Evolutionary conservation across 2,329 filamentous ascomycete genomes (phyloP).

Genomic region (Colletotrichum coccodes): DNA sequence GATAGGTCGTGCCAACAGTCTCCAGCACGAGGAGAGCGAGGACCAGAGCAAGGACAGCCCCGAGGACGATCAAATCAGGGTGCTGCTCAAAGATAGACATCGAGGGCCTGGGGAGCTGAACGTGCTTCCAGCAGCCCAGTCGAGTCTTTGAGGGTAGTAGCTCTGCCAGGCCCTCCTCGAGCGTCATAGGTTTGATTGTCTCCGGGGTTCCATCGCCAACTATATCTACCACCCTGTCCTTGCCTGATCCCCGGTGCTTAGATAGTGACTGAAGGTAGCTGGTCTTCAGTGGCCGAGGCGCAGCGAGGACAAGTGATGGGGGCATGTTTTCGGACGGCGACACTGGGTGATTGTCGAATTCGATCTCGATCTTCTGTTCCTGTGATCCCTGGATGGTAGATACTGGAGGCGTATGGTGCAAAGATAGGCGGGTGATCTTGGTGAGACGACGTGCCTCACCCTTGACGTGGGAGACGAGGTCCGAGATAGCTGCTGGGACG

Average conservation of each 20-base stretch:
- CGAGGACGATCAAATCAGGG: conserved; percentile 30
- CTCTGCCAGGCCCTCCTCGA: conserved; percentile 13
- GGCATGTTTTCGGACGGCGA: conserved; percentile 16
- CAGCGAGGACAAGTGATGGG: conserved; percentile 26
- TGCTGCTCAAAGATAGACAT: conserved; percentile 25
- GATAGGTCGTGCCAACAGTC: conserved; percentile 26
- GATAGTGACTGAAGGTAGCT: conserved; percentile 28
- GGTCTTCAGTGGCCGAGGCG: conserved; percentile 27
- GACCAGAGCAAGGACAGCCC: conserved; percentile 22
- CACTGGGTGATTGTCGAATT: conserved; percentile 29
- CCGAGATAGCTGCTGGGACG: conserved; percentile 26
- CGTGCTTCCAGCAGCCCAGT: conserved; percentile 17
- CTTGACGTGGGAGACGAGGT: conserved; percentile 13
- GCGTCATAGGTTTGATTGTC: conserved; percentile 23
- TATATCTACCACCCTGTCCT: conserved; percentile 29
- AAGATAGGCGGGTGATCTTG: conserved; percentile 3
- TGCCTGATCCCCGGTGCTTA: not conserved
- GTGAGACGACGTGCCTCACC: conserved; percentile 17
- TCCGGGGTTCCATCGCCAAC: conserved; percentile 25
- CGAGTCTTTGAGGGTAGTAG: conserved; percentile 9
- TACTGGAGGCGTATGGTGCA: not conserved
- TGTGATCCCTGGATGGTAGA: not conserved
- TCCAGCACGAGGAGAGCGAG: conserved; percentile 23
- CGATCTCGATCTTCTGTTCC: conserved; percentile 4
- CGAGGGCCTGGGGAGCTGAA: not conserved